These are phyloP conservation scores for Pythium guiyangense DNA, from an alignment of 352 stramenopile genomes.

Conservation along the genomic window DNA sequence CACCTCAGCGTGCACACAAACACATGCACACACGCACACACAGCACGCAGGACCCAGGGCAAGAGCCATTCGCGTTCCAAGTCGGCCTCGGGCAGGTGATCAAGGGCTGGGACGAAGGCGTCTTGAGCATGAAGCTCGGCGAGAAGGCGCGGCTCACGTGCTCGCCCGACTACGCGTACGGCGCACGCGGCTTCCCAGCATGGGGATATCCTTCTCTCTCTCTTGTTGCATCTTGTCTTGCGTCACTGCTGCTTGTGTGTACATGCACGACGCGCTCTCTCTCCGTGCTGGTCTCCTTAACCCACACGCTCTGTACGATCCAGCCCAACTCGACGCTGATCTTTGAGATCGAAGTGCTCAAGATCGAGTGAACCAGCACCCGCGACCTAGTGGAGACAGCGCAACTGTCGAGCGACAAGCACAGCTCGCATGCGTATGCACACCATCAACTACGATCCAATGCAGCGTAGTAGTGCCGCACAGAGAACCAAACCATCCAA, in stretches of 20 bases:
- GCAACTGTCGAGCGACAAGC: not conserved
- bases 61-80: constrained; percentile 92
- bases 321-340: constrained; percentile 89
- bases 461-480: no score
- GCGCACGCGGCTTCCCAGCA: constrained; percentile 85
- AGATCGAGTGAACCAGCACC: constrained; percentile 40
- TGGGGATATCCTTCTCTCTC: constrained; percentile 86
- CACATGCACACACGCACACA: not conserved
- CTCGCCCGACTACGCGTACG: constrained; percentile 95
- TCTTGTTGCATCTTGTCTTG: constrained; percentile 6
- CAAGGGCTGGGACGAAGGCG: constrained; percentile 94
- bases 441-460: no score
- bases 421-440: no score
- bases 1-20: no score
- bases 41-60: constrained; percentile 92
- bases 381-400: not conserved
- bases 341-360: constrained; percentile 92
- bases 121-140: constrained; percentile 82
- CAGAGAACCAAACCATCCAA: no score
- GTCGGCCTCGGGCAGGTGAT: constrained; percentile 93
- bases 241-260: constrained; percentile 1
- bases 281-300: constrained; percentile 26
- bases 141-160: constrained; percentile 91
- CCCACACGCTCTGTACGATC: constrained; percentile 60
- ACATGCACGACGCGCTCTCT: constrained; percentile 6